phyloP scores from a whole-genome alignment of 257 asterid genomes.

The Salvia rosmarinus region DNA sequence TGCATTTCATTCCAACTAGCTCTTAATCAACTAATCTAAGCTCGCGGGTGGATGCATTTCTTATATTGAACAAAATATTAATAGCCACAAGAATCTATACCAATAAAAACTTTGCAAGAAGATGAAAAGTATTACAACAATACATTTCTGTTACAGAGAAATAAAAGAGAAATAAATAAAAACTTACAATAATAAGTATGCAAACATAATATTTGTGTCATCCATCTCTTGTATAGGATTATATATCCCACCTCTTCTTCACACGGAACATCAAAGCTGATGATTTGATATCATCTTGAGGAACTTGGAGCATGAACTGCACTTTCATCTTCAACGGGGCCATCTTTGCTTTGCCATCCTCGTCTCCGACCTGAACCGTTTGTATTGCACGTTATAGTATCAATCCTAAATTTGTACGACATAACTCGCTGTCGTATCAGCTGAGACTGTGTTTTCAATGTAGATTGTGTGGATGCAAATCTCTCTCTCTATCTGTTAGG shows the following conservation, averaged over 20 bases:
- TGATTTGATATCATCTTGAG: conserved; percentile 75
- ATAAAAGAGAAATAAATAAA: not conserved
- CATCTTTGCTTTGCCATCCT: conserved; percentile 72
- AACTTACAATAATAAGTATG: not conserved
- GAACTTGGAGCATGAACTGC: conserved; percentile 95
- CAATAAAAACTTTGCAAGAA: conserved; percentile 14
- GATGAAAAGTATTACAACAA: conserved; percentile 31
- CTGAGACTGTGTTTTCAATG: too few relatives aligned
- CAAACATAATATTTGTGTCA: not conserved
- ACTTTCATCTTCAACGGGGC: conserved; percentile 95
- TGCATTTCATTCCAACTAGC: too few relatives aligned
- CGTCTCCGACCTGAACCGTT: conserved; percentile 72
- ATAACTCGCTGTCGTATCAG: too few relatives aligned
- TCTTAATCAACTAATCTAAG: too few relatives aligned
- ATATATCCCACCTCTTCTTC: conserved; percentile 85
- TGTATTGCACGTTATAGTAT: not conserved
- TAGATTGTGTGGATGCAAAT: not conserved
- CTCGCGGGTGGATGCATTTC: too few relatives aligned
- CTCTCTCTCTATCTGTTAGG: not conserved
- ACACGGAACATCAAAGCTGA: conserved; percentile 83
- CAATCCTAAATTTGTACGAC: too few relatives aligned
- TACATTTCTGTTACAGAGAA: not conserved
- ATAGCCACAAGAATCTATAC: not conserved
- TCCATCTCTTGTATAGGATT: too few relatives aligned
- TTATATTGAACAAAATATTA: not conserved